Evolutionary conservation across 352 stramenopile species (phyloP).

Genomic region (Phytopythium montanum): DNA sequence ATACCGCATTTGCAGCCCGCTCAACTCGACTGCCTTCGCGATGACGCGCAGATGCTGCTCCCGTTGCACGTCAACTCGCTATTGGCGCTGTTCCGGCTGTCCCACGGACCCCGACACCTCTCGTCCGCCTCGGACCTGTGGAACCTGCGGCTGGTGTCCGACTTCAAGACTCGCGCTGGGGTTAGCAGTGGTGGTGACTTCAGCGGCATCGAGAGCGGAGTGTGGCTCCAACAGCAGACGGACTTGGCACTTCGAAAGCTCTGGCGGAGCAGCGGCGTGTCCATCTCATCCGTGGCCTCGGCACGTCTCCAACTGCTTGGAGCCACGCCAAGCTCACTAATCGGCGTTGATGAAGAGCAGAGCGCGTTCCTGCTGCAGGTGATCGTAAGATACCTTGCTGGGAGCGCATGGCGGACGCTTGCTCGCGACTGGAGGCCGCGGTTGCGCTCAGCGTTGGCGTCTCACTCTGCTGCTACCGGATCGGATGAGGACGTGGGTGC

Average conservation of each 20-base stretch:
- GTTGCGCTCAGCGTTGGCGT: slow-evolving; percentile 23
- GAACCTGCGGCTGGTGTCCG: slow-evolving; percentile 30
- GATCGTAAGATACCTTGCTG: slow-evolving; percentile 30
- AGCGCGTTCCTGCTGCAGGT: slow-evolving; percentile 23
- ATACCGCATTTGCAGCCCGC: slow-evolving; percentile 22
- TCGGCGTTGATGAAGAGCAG: neutral
- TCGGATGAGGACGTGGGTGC: slow-evolving; percentile 6
- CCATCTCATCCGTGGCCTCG: slow-evolving; percentile 33
- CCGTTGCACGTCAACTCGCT: slow-evolving; percentile 43
- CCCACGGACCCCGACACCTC: slow-evolving; percentile 32
- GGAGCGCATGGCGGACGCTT: slow-evolving; percentile 16
- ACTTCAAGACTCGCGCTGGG: slow-evolving; percentile 5
- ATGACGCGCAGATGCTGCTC: slow-evolving; percentile 35
- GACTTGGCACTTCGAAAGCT: slow-evolving; percentile 36
- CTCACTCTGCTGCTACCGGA: no score
- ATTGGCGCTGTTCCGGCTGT: slow-evolving; percentile 51
- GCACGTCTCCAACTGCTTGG: slow-evolving; percentile 28
- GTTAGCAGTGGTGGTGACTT: neutral
- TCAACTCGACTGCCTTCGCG: slow-evolving; percentile 19
- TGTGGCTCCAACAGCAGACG: slow-evolving; percentile 41
- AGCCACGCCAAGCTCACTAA: neutral
- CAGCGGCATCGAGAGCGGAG: slow-evolving; percentile 7
- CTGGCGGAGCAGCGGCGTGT: slow-evolving; percentile 27
- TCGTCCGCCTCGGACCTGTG: slow-evolving; percentile 31
- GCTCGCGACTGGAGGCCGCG: slow-evolving; percentile 27